Conservation (phyloP, 805 yeast species). For the Candida glaebosa region DNA sequence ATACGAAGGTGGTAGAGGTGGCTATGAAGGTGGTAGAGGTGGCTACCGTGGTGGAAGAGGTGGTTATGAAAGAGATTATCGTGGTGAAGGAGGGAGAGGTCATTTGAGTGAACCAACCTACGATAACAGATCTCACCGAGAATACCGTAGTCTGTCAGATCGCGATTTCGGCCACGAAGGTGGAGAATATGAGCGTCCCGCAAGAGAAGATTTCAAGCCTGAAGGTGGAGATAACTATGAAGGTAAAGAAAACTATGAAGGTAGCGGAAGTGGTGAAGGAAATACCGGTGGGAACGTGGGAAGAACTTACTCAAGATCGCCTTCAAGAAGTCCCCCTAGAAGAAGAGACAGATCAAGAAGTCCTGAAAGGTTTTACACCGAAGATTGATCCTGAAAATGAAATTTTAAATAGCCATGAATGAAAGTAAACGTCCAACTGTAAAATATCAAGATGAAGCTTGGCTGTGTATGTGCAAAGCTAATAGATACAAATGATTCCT, state of each 20-base stretch:
- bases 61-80: constrained; percentile 11
- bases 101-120: constrained; percentile 7
- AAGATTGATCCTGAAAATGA: neutral
- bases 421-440: neutral
- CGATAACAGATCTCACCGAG: constrained; percentile 6
- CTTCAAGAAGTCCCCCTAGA: constrained; percentile 31
- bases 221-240: constrained; percentile 8
- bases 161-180: constrained; percentile 13
- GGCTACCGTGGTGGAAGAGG: constrained; percentile 14
- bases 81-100: constrained; percentile 15
- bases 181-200: constrained; percentile 15
- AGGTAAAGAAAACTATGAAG: constrained; percentile 11
- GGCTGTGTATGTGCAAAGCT: no score
- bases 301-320: constrained; percentile 11
- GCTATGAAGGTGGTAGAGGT: constrained; percentile 10
- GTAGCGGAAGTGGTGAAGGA: constrained; percentile 2
- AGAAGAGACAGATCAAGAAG: constrained; percentile 37
- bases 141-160: constrained; percentile 8
- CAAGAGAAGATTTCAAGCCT: constrained; percentile 5
- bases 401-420: neutral
- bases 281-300: no score
- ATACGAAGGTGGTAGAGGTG: constrained; percentile 14
- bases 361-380: constrained; percentile 24
- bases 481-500: no score
- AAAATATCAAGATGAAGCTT: neutral